Evolutionary conservation across 2,329 filamentous ascomycete species (phyloP).

Genomic region (Calonectria honghensis): DNA sequence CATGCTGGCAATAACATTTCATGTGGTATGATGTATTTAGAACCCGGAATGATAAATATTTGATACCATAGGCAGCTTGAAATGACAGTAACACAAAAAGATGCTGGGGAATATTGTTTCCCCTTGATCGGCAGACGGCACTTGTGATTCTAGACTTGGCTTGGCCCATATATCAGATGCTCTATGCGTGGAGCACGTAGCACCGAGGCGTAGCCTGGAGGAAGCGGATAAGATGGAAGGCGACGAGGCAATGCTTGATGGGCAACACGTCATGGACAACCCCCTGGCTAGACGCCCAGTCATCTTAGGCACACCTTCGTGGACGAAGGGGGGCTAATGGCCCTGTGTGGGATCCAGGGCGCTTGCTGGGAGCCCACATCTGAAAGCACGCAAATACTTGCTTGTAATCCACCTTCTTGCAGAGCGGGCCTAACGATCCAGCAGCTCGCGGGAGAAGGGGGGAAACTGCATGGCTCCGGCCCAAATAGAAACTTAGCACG

Average conservation of each 20-base stretch:
- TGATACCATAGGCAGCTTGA: slow-evolving; percentile 21
- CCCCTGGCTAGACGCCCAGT: slow-evolving; percentile 41
- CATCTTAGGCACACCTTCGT: slow-evolving; percentile 24
- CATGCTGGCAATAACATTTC: slow-evolving; percentile 20
- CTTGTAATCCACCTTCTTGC: slow-evolving; percentile 40
- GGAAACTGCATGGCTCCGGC: slow-evolving; percentile 15
- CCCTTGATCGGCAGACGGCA: slow-evolving; percentile 18
- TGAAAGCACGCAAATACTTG: slow-evolving; percentile 21
- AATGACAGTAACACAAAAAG: slow-evolving; percentile 6
- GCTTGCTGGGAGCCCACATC: slow-evolving; percentile 45
- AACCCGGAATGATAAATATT: slow-evolving; percentile 17
- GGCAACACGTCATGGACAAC: slow-evolving; percentile 36
- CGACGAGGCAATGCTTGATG: slow-evolving; percentile 30
- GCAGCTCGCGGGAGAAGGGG: slow-evolving; percentile 23
- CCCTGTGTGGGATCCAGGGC: slow-evolving; percentile 53
- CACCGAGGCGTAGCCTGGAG: slow-evolving; percentile 25
- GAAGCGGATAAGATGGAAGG: slow-evolving; percentile 25
- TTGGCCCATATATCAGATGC: slow-evolving; percentile 24
- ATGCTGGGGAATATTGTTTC: neutral
- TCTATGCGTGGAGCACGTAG: slow-evolving; percentile 13
- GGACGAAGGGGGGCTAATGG: slow-evolving; percentile 42
- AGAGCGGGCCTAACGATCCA: slow-evolving; percentile 31
- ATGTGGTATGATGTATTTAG: slow-evolving; percentile 19
- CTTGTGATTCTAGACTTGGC: slow-evolving; percentile 24
- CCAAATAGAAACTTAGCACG: slow-evolving; percentile 26